These are phyloP conservation scores for Aspergillus bombycis DNA, from an alignment of 2,329 filamentous ascomycete species.

Conservation along the genomic window DNA sequence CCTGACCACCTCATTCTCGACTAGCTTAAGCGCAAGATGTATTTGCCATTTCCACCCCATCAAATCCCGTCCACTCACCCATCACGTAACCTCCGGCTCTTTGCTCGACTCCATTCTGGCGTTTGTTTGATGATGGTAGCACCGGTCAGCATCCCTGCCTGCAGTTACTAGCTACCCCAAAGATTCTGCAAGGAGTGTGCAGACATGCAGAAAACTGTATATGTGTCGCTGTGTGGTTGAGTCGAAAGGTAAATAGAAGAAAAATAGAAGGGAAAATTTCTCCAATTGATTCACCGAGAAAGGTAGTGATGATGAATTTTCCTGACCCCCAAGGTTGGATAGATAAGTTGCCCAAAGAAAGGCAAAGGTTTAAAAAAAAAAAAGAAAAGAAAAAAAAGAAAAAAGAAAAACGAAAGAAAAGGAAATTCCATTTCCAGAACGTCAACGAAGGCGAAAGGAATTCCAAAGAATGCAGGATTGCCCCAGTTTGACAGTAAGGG, in stretches of 20 bases:
- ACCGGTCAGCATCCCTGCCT: neutral
- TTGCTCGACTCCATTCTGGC: conserved; percentile 1
- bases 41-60: neutral
- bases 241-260: neutral
- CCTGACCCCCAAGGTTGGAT: neutral
- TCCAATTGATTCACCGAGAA: neutral
- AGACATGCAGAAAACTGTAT: conserved; percentile 3
- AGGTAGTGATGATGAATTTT: neutral
- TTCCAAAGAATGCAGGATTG: conserved; percentile 6
- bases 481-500: conserved; percentile 2
- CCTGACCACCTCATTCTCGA: conserved; percentile 1
- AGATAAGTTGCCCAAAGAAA: neutral
- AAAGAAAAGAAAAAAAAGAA: neutral
- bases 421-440: conserved; percentile 2
- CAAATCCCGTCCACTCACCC: conserved; percentile 5
- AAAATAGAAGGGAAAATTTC: neutral
- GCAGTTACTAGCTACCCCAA: conserved; percentile 3
- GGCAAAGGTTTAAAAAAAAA: neutral
- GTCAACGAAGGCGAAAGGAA: conserved; percentile 2
- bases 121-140: conserved; percentile 3
- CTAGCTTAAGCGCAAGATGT: neutral
- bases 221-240: neutral
- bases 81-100: conserved; percentile 1
- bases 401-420: neutral
- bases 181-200: conserved; percentile 2